Base-by-base conservation (phyloP, 176 grass and related monocot genomes). In the Avena eriantha region DNA sequence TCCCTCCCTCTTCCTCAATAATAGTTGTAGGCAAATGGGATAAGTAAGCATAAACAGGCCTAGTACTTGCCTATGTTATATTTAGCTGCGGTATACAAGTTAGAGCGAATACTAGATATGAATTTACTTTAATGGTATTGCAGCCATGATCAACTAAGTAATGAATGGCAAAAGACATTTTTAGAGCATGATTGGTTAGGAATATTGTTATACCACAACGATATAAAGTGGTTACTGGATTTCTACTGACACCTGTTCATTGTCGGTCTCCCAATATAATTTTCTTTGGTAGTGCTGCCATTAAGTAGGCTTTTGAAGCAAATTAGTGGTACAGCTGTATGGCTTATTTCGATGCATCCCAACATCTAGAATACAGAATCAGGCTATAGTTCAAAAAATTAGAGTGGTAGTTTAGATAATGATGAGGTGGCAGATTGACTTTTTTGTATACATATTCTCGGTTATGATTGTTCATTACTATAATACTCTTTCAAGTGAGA, bases 241-340 rank as follows among this genome's bases (percentile, higher is more conserved):
- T 88, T 88, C 6, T 53, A 76, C 61, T 63, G 77, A 81, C 69
- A 85, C 89, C 59, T 88, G 76, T 88, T 81, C 59, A 36, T 4
- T 87, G 84, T 58, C 69, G 49, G 67, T 41, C 69, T 51, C 13
- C 76, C 29, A 69, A 63, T 23, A 77, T 81, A 85, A 91, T 85
- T 70, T 26, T 63, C 65, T 81, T 81, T 87, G 50, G 58, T 77
- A 63, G 57, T 81, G 51, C 69, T 88, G 69, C 87, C 84, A 84
- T 74, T 11, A 50, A 80, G 47, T 26, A 66, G 86, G 80, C 82
- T 76, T 85, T 61, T 55, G 41, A 85, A 80, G 60, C 76, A 76
- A 85, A 88, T 88, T 88, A 81, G 82, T 87, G 85, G 85, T 88
- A 88, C 89, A 88, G 77, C 50, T 91, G 85, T 91, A 70, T 91